A percentile compares a stretch with the other conserved stretches of the same genome.
phyloP scores from a whole-genome alignment of 306 rosid genomes.

The Gastrolobium villosum region DNA sequence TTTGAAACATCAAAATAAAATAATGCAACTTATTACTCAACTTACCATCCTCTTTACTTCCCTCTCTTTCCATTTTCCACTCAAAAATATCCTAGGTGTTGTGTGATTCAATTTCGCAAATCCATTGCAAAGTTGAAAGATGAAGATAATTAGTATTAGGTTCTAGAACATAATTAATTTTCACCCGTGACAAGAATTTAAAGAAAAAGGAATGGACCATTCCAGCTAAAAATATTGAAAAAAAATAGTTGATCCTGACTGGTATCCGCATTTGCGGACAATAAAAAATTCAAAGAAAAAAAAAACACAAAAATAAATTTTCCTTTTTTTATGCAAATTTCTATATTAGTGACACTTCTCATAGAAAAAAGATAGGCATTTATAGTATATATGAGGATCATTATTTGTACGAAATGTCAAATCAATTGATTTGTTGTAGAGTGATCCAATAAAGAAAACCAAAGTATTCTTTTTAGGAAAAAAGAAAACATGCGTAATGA shows the following conservation, averaged over 20 bases:
- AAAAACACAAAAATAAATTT: neutral
- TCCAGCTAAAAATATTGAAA: constrained; percentile 24
- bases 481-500: constrained; percentile 9
- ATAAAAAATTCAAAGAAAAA: neutral
- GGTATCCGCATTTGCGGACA: constrained; percentile 34
- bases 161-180: neutral
- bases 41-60: neutral
- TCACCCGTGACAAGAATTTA: neutral
- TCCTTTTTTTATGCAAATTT: neutral
- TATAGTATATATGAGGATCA: neutral
- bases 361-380: neutral
- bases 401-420: neutral
- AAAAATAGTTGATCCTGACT: constrained; percentile 1
- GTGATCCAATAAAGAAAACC: neutral
- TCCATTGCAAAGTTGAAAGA: constrained; percentile 22
- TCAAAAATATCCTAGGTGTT: neutral
- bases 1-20: constrained; percentile 4
- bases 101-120: constrained; percentile 16
- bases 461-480: neutral
- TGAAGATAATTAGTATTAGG: neutral
- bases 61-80: neutral
- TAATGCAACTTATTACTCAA: neutral
- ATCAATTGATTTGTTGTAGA: neutral
- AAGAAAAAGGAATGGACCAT: constrained; percentile 17
- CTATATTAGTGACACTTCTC: neutral